These are phyloP conservation scores for Echium plantagineum DNA, from an alignment of 257 asterid species.

Conservation along the genomic window DNA sequence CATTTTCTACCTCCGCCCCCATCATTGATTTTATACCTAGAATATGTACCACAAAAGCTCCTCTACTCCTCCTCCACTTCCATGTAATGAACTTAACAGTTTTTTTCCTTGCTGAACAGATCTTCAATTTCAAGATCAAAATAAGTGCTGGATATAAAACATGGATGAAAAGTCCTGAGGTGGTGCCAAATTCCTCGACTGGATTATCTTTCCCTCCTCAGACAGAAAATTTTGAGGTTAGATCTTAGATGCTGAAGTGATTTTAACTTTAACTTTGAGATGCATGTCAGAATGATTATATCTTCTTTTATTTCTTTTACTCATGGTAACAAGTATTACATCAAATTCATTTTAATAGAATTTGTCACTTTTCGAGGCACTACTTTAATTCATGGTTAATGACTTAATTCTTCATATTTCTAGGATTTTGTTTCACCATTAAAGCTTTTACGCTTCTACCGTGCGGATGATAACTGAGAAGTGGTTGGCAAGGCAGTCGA, in stretches of 20 bases:
- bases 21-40: not conserved
- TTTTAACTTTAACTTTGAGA: no score
- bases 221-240: conserved; percentile 44
- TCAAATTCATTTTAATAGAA: no score
- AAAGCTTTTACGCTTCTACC: conserved; percentile 64
- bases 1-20: not conserved
- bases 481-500: conserved; percentile 14
- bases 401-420: conserved; percentile 12
- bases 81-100: not conserved
- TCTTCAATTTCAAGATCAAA: conserved; percentile 63
- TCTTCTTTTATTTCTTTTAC: not conserved
- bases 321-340: no score
- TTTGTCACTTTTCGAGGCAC: no score
- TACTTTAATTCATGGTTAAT: not conserved
- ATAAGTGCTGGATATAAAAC: conserved; percentile 61
- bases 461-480: conserved; percentile 26
- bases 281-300: not conserved
- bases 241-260: not conserved
- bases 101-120: conserved; percentile 25
- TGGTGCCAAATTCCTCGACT: conserved; percentile 56
- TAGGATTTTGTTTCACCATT: conserved; percentile 51
- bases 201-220: conserved; percentile 53
- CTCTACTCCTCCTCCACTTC: not conserved
- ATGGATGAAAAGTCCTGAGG: conserved; percentile 83
- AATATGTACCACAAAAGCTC: not conserved